A percentile compares a stretch with the other conserved stretches of the same genome.
These are phyloP conservation scores for Trichophyton equinum DNA, from an alignment of 2,329 filamentous ascomycete genomes.

Conservation along the genomic window DNA sequence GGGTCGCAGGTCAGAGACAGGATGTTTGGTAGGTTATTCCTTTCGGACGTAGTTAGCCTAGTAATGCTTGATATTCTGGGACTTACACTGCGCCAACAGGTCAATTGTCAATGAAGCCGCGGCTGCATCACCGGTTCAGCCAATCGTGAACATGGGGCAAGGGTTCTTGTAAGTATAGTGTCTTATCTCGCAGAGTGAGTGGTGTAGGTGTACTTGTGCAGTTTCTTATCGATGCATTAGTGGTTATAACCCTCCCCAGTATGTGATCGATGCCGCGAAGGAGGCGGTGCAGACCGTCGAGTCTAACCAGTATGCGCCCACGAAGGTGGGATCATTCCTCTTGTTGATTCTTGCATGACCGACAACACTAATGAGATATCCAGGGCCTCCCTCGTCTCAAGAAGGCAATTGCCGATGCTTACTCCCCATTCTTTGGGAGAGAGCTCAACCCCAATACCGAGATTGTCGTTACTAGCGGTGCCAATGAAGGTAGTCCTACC, in stretches of 20 bases:
- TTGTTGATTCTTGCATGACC: neutral
- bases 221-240: conserved; percentile 17
- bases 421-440: conserved; percentile 77
- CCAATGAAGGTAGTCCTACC: conserved; percentile 33
- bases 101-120: conserved; percentile 57
- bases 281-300: conserved; percentile 78
- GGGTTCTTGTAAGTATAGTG: conserved; percentile 40
- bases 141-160: conserved; percentile 58
- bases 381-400: conserved; percentile 74
- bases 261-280: conserved; percentile 86
- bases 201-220: neutral
- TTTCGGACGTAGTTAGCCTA: neutral
- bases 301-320: conserved; percentile 97
- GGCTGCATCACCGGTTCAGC: conserved; percentile 49
- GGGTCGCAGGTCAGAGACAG: conserved; percentile 39
- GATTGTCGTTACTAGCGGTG: conserved; percentile 75
- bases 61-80: neutral
- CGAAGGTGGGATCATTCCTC: conserved; percentile 44
- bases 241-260: conserved; percentile 86
- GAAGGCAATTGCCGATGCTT: conserved; percentile 86
- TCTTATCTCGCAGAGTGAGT: neutral
- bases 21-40: conserved; percentile 35
- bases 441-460: conserved; percentile 78
- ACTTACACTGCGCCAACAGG: conserved; percentile 27
- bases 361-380: neutral